phyloP scores from a whole-genome alignment of 257 asterid genomes.

The Ehretia macrophylla region DNA sequence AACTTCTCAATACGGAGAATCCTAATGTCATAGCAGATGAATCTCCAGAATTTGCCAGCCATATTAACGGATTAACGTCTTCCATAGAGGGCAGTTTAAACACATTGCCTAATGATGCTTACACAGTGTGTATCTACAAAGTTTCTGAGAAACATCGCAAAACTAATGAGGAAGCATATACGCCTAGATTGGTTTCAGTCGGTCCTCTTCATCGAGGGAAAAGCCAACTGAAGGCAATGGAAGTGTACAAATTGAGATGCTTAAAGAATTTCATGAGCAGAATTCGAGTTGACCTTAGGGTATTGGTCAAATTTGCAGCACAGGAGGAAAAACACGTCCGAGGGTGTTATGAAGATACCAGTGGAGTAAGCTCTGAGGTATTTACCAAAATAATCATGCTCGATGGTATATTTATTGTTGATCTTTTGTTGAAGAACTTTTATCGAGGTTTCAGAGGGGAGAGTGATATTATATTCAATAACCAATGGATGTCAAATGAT shows the following conservation, averaged over 20 bases:
- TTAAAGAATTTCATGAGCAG: slow-evolving; percentile 16
- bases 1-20: too few species aligned
- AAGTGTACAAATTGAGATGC: slow-evolving; percentile 18
- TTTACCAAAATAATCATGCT: too few species aligned
- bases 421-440: slow-evolving; percentile 14
- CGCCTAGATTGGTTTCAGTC: slow-evolving; percentile 20
- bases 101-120: not conserved
- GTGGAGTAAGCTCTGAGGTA: too few species aligned
- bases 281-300: slow-evolving; percentile 1
- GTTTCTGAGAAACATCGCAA: slow-evolving; percentile 19
- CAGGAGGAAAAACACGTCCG: too few species aligned
- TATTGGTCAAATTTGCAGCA: slow-evolving; percentile 11
- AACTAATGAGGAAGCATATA: slow-evolving; percentile 19
- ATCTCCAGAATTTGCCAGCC: too few species aligned
- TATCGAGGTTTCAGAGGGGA: slow-evolving; percentile 4
- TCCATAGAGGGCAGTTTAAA: too few species aligned
- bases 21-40: too few species aligned
- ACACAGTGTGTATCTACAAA: slow-evolving; percentile 14
- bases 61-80: too few species aligned
- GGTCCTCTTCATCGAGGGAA: slow-evolving; percentile 21
- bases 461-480: slow-evolving; percentile 16
- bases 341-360: too few species aligned
- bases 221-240: slow-evolving; percentile 20
- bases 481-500: slow-evolving; percentile 20
- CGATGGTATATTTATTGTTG: too few species aligned